phyloP scores from a whole-genome alignment of 2,329 filamentous ascomycete species.

The Epichloe coenophiala region DNA sequence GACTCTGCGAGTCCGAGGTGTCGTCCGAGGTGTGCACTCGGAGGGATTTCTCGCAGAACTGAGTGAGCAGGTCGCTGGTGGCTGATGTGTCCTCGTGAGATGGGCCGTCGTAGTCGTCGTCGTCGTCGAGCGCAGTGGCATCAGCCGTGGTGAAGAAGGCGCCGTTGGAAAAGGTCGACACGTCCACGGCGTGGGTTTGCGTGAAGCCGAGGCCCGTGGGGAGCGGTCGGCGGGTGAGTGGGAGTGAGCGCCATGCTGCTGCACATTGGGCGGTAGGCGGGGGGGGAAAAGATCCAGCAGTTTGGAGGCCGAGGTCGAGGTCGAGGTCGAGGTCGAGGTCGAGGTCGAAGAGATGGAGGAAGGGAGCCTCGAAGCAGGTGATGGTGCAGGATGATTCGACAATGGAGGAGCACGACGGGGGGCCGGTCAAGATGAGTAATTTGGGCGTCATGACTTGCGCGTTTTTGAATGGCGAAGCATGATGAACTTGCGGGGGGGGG shows the following conservation, averaged over 20 bases:
- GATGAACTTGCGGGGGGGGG: background rate
- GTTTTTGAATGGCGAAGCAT: constrained; percentile 8
- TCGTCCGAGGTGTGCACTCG: constrained; percentile 52
- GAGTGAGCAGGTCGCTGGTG: constrained; percentile 32
- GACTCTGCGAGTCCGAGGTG: constrained; percentile 35
- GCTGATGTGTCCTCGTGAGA: background rate
- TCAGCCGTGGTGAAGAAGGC: constrained; percentile 36
- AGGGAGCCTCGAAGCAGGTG: constrained; percentile 12
- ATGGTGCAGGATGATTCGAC: constrained; percentile 18
- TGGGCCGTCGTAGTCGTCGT: background rate
- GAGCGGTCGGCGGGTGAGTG: constrained; percentile 31
- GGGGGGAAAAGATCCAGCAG: background rate
- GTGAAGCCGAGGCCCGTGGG: constrained; percentile 33
- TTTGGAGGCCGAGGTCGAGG: background rate
- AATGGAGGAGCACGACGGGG: constrained; percentile 18
- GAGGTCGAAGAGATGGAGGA: constrained; percentile 15
- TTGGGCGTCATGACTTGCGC: constrained; percentile 8
- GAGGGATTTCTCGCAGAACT: constrained; percentile 71
- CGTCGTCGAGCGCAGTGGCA: constrained; percentile 17
- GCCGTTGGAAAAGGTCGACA: constrained; percentile 16
- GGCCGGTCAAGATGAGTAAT: constrained; percentile 26
- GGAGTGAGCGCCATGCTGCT: constrained; percentile 40
- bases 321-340: no score
- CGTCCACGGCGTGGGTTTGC: constrained; percentile 27
- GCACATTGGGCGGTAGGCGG: constrained; percentile 14